Percentiles rank a stretch among this genome's conserved stretches.
Evolutionary conservation across 2,329 filamentous ascomycete genomes (phyloP).

Genomic region (Phaeophleospora eucalypticola): DNA sequence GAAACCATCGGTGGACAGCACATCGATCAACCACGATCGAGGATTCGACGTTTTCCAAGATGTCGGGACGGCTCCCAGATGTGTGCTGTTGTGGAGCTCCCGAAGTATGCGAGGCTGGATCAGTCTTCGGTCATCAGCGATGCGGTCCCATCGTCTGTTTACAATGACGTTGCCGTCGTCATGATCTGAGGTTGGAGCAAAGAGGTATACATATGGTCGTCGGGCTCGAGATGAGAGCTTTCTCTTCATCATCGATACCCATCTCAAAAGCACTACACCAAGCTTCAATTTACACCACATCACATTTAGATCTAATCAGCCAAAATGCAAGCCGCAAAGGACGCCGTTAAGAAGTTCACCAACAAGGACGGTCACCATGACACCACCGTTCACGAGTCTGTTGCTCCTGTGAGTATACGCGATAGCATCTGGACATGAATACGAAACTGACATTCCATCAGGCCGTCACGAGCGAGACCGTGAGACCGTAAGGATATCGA

Average conservation of each 20-base stretch:
- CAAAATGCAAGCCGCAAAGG: conserved; percentile 63
- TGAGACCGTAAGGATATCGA: too few species aligned
- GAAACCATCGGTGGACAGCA: neutral
- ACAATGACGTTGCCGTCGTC: neutral
- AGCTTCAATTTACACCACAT: conserved; percentile 13
- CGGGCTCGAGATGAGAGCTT: neutral
- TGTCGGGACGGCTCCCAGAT: too few species aligned
- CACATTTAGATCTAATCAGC: conserved; percentile 7
- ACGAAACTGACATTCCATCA: neutral
- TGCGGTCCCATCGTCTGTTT: neutral
- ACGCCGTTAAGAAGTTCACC: conserved; percentile 59
- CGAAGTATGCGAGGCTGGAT: neutral
- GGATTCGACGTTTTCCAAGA: neutral
- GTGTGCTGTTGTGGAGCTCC: neutral
- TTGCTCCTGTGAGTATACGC: conserved; percentile 57
- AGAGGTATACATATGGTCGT: neutral
- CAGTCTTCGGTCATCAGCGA: neutral
- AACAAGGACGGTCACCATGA: conserved; percentile 59
- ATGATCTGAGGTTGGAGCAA: neutral
- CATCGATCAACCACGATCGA: neutral
- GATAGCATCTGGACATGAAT: conserved; percentile 42
- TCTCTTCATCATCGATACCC: neutral
- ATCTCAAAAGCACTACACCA: conserved; percentile 1
- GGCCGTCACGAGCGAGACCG: conserved; percentile 44
- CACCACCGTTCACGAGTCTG: conserved; percentile 64